Evolutionary conservation across 2,329 filamentous ascomycete genomes (phyloP).

Genomic region (Cryphonectria naterciae): DNA sequence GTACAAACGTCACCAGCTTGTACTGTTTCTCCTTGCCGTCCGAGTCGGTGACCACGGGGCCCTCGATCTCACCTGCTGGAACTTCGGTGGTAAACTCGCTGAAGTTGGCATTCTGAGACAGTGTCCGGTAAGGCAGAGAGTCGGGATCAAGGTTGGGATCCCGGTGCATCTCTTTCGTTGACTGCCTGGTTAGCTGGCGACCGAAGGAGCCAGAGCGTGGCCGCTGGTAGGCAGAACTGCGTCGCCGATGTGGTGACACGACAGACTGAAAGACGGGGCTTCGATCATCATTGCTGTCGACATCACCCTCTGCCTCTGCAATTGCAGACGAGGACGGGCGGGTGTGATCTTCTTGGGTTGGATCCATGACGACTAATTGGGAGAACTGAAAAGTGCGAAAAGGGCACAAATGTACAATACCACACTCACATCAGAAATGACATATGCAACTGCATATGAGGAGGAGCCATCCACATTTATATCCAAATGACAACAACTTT

Average conservation of each 20-base stretch:
- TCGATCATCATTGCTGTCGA: constrained; percentile 11
- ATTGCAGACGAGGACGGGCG: constrained; percentile 18
- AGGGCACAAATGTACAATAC: background rate
- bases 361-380: constrained; percentile 16
- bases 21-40: constrained; percentile 40
- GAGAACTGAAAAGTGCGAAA: background rate
- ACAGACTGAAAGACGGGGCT: constrained; percentile 20
- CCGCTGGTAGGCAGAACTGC: constrained; percentile 7
- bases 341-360: background rate
- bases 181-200: constrained; percentile 24
- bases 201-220: constrained; percentile 25
- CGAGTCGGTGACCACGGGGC: constrained; percentile 37
- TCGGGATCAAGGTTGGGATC: constrained; percentile 49
- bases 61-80: constrained; percentile 62
- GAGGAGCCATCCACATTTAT: background rate
- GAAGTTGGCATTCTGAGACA: constrained; percentile 64
- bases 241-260: constrained; percentile 13
- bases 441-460: constrained; percentile 2
- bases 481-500: background rate
- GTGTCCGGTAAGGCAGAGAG: constrained; percentile 68
- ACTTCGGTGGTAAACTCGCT: constrained; percentile 70
- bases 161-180: constrained; percentile 41
- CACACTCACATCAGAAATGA: background rate
- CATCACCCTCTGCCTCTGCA: constrained; percentile 16
- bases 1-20: constrained; percentile 66